Evolutionary conservation across 306 rosid genomes (phyloP).

Genomic region (Pueraria montana): DNA sequence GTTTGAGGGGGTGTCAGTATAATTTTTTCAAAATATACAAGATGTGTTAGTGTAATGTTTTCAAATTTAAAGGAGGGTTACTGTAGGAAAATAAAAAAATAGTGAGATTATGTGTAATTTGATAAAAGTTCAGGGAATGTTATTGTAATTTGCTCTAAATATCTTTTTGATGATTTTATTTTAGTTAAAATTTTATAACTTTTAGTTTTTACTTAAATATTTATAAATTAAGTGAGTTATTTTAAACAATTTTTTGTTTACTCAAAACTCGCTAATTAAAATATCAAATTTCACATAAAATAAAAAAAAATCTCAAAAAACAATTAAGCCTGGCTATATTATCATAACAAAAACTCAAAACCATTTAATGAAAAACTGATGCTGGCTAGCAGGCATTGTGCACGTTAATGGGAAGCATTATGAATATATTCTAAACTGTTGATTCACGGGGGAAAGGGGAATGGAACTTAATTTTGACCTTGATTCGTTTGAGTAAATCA

Average conservation of each 20-base stretch:
- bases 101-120: too few relatives aligned
- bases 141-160: too few relatives aligned
- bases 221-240: not conserved
- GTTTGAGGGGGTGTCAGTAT: too few relatives aligned
- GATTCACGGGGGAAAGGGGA: slow-evolving; percentile 29
- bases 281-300: not conserved
- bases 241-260: not conserved
- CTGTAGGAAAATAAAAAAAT: too few relatives aligned
- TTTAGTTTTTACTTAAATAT: not conserved
- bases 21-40: too few relatives aligned
- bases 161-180: not conserved
- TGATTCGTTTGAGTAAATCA: slow-evolving; percentile 91
- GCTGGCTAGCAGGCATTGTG: not conserved
- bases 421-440: not conserved
- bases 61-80: too few relatives aligned
- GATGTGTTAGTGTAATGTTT: too few relatives aligned
- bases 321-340: not conserved
- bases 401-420: slow-evolving; percentile 14
- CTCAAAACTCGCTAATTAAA: not conserved
- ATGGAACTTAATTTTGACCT: slow-evolving; percentile 60
- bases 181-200: not conserved
- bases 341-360: not conserved
- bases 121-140: too few relatives aligned
- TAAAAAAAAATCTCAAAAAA: not conserved
- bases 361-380: not conserved